A percentile compares a stretch with the other conserved stretches of the same genome.
phyloP scores from a whole-genome alignment of 257 asterid genomes.

The Ilex aquifolium region DNA sequence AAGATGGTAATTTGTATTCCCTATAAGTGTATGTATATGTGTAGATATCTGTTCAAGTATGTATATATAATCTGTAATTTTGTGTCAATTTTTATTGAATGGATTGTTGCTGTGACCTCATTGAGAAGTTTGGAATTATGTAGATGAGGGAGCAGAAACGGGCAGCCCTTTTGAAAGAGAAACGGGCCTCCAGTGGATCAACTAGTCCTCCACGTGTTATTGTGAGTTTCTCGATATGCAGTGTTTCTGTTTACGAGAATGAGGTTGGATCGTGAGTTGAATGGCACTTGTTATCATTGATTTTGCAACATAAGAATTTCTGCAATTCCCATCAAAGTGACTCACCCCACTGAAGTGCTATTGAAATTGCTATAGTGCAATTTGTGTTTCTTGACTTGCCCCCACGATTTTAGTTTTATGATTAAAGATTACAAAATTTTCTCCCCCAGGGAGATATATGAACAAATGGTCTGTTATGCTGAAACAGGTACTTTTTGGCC shows the following conservation, averaged over 20 bases:
- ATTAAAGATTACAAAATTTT: too few species aligned
- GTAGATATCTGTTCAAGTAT: neutral
- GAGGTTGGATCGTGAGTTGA: too few species aligned
- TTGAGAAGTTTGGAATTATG: slow-evolving; percentile 6
- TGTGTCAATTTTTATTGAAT: neutral
- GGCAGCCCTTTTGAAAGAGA: slow-evolving; percentile 69
- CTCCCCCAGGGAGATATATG: too few species aligned
- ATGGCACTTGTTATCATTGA: too few species aligned
- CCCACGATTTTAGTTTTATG: too few species aligned
- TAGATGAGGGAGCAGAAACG: slow-evolving; percentile 82
- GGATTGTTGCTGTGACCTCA: neutral
- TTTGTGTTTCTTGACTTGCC: too few species aligned
- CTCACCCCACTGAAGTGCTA: too few species aligned
- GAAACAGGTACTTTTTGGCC: slow-evolving; percentile 84
- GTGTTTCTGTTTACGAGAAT: neutral
- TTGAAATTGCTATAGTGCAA: too few species aligned
- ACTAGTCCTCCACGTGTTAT: slow-evolving; percentile 82
- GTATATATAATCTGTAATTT: neutral
- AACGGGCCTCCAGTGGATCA: slow-evolving; percentile 68
- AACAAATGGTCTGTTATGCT: neutral
- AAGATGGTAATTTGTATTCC: slow-evolving; percentile 47
- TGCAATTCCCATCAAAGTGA: too few species aligned
- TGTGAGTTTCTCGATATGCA: slow-evolving; percentile 36
- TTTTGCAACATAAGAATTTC: too few species aligned
- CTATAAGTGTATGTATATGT: too few species aligned